Base-by-base conservation (phyloP, 2,329 filamentous ascomycete genomes). In the Aspergillus pseudoglaucus region DNA sequence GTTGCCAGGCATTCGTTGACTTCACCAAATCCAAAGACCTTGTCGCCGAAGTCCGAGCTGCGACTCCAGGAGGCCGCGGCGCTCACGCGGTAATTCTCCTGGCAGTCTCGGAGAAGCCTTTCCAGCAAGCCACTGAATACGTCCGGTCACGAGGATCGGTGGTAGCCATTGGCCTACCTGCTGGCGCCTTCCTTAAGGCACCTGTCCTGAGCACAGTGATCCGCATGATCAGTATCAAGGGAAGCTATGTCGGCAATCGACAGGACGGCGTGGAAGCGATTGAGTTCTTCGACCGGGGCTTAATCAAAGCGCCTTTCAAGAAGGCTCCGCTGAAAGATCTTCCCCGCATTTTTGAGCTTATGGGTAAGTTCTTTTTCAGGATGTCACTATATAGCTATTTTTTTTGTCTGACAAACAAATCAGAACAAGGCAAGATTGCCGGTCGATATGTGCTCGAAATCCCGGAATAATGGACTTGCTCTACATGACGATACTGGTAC, bases 81-180 rank as follows among this genome's bases (percentile, higher is more conserved):
- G 90, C 90, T 5, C 87, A 95, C 61, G 90, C 89, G 37, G 90
- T 91, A 52, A 77, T 96, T 56, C 78, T 96, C 39, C 82, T 96
- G 52, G 90, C 91, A 52, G 90, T 88, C 45, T 81, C 77, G 59
- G 90, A 96, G 79, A 88, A 85, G 76, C 91, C 91, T 46, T 96
- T 96, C 83, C 89, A 95, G 74, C 90, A 96, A 75, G 91, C 91
- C 39, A 83, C 88, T 42, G 84, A 79, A 71, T 95, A 96, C 71
- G 85, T 95, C 53, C 87, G 91, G 51, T 80, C 88, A 47, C 82
- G 83, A 51, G 91, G 50, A 25, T 80, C 82, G 35, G 86, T 96
- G 62, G 81, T 96, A 53, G 91, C 88, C 72, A 93, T 97, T 62
- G 91, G 90, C 63, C 77, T 96, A 22, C 91, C 91, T 6, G 85